phyloP scores from a whole-genome alignment of 1,284 basidiomycete genomes.

The Irpex lacteus region DNA sequence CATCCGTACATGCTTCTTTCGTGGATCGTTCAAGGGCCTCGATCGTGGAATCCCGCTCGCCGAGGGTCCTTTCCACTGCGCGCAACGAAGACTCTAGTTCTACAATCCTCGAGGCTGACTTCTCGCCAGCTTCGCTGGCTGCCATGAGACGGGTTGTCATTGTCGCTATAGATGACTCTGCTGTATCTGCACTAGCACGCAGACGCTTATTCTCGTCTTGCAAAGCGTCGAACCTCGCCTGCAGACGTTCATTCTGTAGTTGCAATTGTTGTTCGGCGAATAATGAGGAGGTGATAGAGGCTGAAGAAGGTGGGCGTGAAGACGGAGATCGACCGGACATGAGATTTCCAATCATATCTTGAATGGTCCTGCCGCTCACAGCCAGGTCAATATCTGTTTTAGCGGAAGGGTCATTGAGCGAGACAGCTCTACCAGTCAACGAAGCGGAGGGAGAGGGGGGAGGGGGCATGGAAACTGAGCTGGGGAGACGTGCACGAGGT shows the following conservation, averaged over 20 bases:
- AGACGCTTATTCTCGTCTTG: constrained; percentile 47
- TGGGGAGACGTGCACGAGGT: constrained; percentile 65
- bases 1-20: constrained; percentile 38
- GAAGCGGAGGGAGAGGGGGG: constrained; percentile 56
- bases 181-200: constrained; percentile 23
- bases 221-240: constrained; percentile 50
- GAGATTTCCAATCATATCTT: constrained; percentile 49
- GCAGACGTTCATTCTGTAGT: constrained; percentile 40
- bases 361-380: constrained; percentile 35
- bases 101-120: constrained; percentile 36
- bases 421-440: constrained; percentile 24
- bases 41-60: constrained; percentile 50
- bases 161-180: constrained; percentile 23
- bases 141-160: constrained; percentile 20
- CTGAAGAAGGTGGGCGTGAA: constrained; percentile 29
- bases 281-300: constrained; percentile 19
- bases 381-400: constrained; percentile 32
- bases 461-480: constrained; percentile 75
- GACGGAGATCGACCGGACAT: constrained; percentile 32
- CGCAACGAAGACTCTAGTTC: constrained; percentile 51
- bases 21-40: constrained; percentile 49
- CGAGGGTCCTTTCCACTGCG: constrained; percentile 41
- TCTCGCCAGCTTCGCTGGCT: constrained; percentile 47
- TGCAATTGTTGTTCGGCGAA: constrained; percentile 16
- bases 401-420: constrained; percentile 32